Base-by-base conservation (phyloP, 805 yeast species). In the Candida orba region DNA sequence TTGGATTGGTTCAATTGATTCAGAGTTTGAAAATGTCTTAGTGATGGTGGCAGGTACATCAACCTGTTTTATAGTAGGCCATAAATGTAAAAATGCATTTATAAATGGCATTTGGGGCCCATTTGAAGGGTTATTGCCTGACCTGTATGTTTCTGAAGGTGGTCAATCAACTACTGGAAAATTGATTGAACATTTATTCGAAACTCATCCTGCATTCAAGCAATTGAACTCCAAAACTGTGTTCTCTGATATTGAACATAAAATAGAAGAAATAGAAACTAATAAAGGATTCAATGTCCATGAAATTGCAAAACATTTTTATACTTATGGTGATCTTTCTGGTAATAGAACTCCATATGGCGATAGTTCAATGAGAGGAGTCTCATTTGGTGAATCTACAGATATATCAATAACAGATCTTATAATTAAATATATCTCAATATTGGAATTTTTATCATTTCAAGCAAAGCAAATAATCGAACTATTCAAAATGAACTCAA, bases 41-140 rank as follows among this genome's bases (percentile, higher is more conserved):
- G 64, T 75, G 2, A 67, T 77, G 72, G 73, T 76, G 6, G 85
- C 82, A 1, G 84, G 84, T 0, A 79, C 84, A 0, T 76, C 81
- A 7, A 77, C 83, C 1, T 79, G 85, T 48, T 77, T 66, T 47
- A 48, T 76, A 13, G 51, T 63, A 12, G 63, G 66, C 0, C 59
- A 64, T 23, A 49, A 45, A 0, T 41, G 25, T 4, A 37, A 34
- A 2, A 46, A 53, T 3, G 34, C 39, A 7, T 42, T 54, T 1
- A 50, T 66, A 2, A 62, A 67, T 0, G 83, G 83, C 0, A 59
- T 77, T 4, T 79, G 85, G 85, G 84, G 85, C 0, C 84, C 84
- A 0, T 78, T 72, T 51, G 50, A 61, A 2, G 62, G 67, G 33
- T 56, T 73, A 6, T 43, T 68, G 2, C 52, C 56, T 1, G 60